Evolutionary conservation across 331 rosid species (phyloP).

Genomic region (Stylosanthes scabra): DNA sequence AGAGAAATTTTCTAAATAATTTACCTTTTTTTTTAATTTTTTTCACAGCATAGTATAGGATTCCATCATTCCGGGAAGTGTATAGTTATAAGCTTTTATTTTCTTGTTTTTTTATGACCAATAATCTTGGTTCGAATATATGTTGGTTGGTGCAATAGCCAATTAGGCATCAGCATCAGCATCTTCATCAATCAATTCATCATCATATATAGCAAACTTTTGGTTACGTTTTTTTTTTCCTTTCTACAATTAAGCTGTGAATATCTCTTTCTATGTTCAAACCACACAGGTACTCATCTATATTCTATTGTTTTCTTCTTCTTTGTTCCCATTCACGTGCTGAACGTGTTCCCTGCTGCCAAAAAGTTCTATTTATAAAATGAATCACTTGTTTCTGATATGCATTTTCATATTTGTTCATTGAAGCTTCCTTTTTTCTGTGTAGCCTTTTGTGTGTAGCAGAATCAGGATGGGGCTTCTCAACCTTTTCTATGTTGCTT

Average conservation of each 20-base stretch:
- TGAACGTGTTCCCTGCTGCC: conserved; percentile 1
- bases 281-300: no score
- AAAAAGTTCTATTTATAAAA: no score
- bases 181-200: no score
- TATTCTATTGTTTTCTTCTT: conserved; percentile 15
- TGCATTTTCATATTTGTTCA: neutral
- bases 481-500: conserved; percentile 51
- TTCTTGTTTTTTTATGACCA: neutral
- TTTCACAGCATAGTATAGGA: neutral
- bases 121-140: neutral
- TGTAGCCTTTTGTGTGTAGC: no score
- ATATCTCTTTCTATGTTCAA: neutral
- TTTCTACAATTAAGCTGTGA: neutral
- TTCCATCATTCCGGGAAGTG: neutral
- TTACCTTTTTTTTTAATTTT: neutral
- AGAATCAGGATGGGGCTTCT: conserved; percentile 47
- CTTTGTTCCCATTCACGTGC: neutral
- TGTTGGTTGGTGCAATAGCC: neutral
- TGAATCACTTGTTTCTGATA: neutral
- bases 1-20: no score
- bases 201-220: neutral
- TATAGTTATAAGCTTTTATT: neutral
- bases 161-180: neutral
- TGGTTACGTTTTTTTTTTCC: neutral
- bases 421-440: neutral